phyloP scores from a whole-genome alignment of 23 red algal genomes.

The Gracilaria domingensis region DNA sequence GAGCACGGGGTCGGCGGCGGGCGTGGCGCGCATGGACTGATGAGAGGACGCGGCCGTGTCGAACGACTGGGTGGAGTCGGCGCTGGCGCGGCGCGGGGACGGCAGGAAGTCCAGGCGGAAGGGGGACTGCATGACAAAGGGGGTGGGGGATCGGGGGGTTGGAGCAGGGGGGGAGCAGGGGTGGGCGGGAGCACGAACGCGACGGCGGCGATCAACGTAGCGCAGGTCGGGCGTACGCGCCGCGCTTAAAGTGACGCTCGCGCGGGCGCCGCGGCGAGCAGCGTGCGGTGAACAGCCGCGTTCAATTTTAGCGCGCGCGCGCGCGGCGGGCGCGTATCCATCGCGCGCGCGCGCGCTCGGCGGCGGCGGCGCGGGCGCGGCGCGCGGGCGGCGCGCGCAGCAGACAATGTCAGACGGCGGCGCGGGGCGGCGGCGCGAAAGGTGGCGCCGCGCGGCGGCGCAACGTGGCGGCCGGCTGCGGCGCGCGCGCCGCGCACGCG shows the following conservation, averaged over 20 bases:
- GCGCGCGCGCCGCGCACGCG: not conserved
- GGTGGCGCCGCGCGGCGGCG: not conserved
- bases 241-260: not conserved
- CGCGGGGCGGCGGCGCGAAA: not conserved
- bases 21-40: not conserved
- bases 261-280: not conserved
- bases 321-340: not conserved
- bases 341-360: no score
- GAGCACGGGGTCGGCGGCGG: not conserved
- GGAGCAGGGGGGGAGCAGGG: not conserved
- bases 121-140: not conserved
- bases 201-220: not conserved
- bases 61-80: slow-evolving; percentile 26
- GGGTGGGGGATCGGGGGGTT: no score
- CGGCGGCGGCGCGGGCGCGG: not conserved
- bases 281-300: not conserved
- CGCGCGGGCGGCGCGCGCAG: not conserved
- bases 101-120: slow-evolving; percentile 3
- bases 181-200: not conserved
- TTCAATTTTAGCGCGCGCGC: not conserved
- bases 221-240: no score
- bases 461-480: not conserved
- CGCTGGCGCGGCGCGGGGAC: not conserved
- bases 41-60: slow-evolving; percentile 20
- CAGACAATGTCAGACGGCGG: no score